A percentile compares a stretch with the other conserved stretches of the same genome.
phyloP scores from a whole-genome alignment of 805 yeast species.

The Hemisphaericaspora nanyangensis region DNA sequence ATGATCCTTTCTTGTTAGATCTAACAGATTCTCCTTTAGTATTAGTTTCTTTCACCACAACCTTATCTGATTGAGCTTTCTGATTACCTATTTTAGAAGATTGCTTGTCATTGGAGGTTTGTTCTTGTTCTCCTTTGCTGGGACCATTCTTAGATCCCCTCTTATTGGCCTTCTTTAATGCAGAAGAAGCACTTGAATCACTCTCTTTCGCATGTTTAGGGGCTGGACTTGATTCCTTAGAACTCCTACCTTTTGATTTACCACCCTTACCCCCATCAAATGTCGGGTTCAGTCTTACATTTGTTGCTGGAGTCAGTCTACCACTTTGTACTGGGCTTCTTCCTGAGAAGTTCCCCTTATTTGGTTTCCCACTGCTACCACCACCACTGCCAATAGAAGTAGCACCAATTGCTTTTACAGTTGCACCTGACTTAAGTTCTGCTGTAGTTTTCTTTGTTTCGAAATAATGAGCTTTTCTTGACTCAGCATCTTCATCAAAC shows the following conservation, averaged over 20 bases:
- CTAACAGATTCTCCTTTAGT: no score
- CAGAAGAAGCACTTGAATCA: no score
- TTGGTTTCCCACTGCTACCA: conserved; percentile 1
- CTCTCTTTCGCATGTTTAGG: not conserved
- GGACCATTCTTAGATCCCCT: no score
- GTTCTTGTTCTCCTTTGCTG: no score
- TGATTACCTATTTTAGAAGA: not conserved
- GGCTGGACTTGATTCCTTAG: not conserved
- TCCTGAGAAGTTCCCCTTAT: not conserved
- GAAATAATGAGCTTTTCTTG: conserved; percentile 35
- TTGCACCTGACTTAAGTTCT: conserved; percentile 34
- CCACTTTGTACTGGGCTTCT: conserved; percentile 1
- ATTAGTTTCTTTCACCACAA: not conserved
- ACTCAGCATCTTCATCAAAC: conserved; percentile 28
- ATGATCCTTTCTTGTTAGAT: no score
- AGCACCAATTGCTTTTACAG: conserved; percentile 38
- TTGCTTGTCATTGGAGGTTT: conserved; percentile 1
- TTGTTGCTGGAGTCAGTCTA: not conserved
- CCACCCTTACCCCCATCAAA: not conserved
- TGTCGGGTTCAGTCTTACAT: not conserved
- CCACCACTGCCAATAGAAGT: conserved; percentile 5
- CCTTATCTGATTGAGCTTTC: conserved; percentile 1
- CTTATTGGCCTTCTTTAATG: no score
- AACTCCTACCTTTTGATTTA: not conserved
- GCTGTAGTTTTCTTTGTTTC: conserved; percentile 26